Evolutionary conservation across 768 basidiomycete species (phyloP).

Genomic region (Saitozyma sp.): DNA sequence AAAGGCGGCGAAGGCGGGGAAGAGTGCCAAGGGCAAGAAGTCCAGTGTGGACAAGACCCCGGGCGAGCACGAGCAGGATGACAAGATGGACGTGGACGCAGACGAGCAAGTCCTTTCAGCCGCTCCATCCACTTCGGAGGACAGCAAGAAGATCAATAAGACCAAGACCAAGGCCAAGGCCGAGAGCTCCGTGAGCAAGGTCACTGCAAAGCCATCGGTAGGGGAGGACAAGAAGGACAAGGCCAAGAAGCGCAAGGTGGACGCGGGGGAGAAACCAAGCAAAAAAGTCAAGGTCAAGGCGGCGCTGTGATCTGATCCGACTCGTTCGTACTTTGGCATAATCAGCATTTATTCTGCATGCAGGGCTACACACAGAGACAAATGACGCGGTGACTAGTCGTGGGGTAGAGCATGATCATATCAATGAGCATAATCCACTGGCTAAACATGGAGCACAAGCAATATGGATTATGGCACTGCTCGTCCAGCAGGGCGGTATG

Average conservation of each 20-base stretch:
- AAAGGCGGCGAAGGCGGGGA: constrained; percentile 21
- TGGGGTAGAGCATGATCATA: too few relatives aligned
- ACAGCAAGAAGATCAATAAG: not conserved
- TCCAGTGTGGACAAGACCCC: constrained; percentile 1
- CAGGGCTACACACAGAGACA: too few relatives aligned
- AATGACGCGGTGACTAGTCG: too few relatives aligned
- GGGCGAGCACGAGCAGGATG: constrained; percentile 5
- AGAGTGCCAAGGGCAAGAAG: constrained; percentile 1
- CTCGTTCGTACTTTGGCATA: too few relatives aligned
- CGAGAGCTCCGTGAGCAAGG: not conserved
- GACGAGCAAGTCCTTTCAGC: not conserved
- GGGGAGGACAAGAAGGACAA: not conserved
- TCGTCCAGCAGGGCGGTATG: too few relatives aligned
- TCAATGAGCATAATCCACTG: too few relatives aligned
- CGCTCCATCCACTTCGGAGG: not conserved
- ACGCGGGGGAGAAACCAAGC: constrained; percentile 38
- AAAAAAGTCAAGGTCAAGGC: constrained; percentile 30
- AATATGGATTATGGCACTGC: too few relatives aligned
- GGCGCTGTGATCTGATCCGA: not conserved
- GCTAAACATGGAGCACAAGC: too few relatives aligned
- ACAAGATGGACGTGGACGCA: constrained; percentile 8
- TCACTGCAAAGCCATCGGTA: not conserved
- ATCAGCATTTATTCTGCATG: too few relatives aligned
- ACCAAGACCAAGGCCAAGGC: constrained; percentile 3
- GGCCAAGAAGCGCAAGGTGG: constrained; percentile 21